Evolutionary conservation across 2,329 filamentous ascomycete species (phyloP).

Genomic region (Thelonectria blattea): DNA sequence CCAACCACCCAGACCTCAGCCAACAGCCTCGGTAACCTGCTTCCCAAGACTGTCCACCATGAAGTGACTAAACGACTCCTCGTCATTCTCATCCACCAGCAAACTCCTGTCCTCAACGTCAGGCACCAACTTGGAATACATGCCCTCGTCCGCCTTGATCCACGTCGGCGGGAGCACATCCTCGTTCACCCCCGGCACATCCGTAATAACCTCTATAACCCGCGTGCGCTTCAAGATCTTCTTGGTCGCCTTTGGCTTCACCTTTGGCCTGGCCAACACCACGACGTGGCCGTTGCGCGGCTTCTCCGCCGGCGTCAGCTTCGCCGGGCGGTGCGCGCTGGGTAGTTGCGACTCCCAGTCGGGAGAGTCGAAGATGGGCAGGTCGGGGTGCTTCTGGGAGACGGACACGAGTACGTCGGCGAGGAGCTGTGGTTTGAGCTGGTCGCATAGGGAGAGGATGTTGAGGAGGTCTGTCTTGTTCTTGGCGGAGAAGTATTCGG

Average conservation of each 20-base stretch:
- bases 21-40: slow-evolving; percentile 43
- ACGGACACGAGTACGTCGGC: slow-evolving; percentile 50
- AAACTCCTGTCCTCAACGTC: slow-evolving; percentile 47
- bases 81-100: slow-evolving; percentile 48
- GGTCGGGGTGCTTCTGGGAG: slow-evolving; percentile 50
- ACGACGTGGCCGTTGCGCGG: slow-evolving; percentile 42
- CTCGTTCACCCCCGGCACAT: slow-evolving; percentile 39
- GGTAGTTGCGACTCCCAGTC: slow-evolving; percentile 45
- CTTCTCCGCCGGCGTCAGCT: slow-evolving; percentile 27
- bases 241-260: slow-evolving; percentile 42
- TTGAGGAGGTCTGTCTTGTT: slow-evolving; percentile 48
- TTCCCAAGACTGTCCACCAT: slow-evolving; percentile 47
- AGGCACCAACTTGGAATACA: slow-evolving; percentile 47
- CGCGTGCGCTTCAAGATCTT: slow-evolving; percentile 43
- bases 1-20: background rate
- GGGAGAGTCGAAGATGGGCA: slow-evolving; percentile 50
- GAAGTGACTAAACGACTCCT: slow-evolving; percentile 53
- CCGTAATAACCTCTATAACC: slow-evolving; percentile 37
- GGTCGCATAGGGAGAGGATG: slow-evolving; percentile 49
- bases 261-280: slow-evolving; percentile 36
- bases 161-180: slow-evolving; percentile 48
- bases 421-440: slow-evolving; percentile 49
- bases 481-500: slow-evolving; percentile 48
- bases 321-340: slow-evolving; percentile 21
- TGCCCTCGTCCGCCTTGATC: slow-evolving; percentile 47